phyloP scores from a whole-genome alignment of 441 rosid species.

The Francoa sonchifolia region DNA sequence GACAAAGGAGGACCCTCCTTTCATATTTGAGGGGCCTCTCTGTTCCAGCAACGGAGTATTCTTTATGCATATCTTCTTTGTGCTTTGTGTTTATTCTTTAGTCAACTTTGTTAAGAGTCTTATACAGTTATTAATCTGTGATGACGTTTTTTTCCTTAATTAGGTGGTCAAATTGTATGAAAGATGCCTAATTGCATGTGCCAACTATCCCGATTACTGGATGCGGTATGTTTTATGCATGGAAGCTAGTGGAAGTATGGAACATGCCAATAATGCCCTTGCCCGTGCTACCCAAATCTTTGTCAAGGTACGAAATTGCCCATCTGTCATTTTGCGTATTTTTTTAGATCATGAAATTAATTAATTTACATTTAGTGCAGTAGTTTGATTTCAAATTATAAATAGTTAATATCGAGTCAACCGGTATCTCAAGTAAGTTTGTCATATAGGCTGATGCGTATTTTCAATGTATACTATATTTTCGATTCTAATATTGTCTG shows the following conservation, averaged over 20 bases:
- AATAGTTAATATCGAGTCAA: too few relatives aligned
- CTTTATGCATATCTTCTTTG: constrained; percentile 68
- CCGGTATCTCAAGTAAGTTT: too few relatives aligned
- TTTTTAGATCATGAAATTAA: too few relatives aligned
- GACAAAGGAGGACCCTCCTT: constrained; percentile 92
- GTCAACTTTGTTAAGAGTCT: constrained; percentile 10
- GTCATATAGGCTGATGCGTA: too few relatives aligned
- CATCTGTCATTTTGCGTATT: not conserved
- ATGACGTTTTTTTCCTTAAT: constrained; percentile 16
- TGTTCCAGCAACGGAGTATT: constrained; percentile 72
- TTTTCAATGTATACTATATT: too few relatives aligned
- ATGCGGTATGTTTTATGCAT: constrained; percentile 70
- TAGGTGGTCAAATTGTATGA: constrained; percentile 89
- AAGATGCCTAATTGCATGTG: constrained; percentile 91
- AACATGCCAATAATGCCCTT: constrained; percentile 80
- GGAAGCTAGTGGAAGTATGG: constrained; percentile 69
- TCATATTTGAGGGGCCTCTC: constrained; percentile 81
- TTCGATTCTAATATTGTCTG: not conserved
- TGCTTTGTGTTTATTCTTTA: constrained; percentile 28
- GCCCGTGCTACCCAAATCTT: constrained; percentile 85
- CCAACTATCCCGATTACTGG: constrained; percentile 91
- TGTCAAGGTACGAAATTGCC: constrained; percentile 58
- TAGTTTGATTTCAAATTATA: too few relatives aligned
- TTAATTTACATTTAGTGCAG: too few relatives aligned
- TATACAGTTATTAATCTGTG: constrained; percentile 13